Base-by-base conservation (phyloP, 257 asterid species). In the Nicotiana benthamiana region DNA sequence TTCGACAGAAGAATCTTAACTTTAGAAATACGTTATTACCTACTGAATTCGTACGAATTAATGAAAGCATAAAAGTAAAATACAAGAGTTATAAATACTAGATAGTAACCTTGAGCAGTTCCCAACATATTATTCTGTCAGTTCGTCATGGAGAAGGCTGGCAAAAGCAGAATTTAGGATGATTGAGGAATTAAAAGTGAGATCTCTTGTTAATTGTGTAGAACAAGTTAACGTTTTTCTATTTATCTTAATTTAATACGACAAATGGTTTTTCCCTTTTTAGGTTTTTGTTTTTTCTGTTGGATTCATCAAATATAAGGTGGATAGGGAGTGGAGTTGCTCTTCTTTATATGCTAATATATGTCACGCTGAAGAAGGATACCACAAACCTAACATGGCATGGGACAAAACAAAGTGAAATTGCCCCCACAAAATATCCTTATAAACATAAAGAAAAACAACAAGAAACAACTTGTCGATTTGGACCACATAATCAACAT, bases 141-240 rank as follows among this genome's bases (percentile, higher is more conserved):
- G 63, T 28, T 75, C 18, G 51, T 53, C 60, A 5, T 26, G 79
- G 16, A n/a, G 77, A 75, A 86, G 80, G 77, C 43, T 16, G 52
- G 60, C 34, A 54, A 63, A 67, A 75, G 54, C 64, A 63, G 70
- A 82, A 7, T 40, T 40, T 40, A 40, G 81, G 64, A 84, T 87
- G 90, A 84, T 79, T 83, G 86, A 80, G 86, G 85, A 70, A 87
- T 80, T 80, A 86, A 83, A 84, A 83, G 84, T 46, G 84, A 85
- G 80, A 89, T 88, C 86, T 87, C 90, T 88, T 83, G 87, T 84
- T 87, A 75, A 76, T 24, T 68, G 87, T 77, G 93, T 77, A 68
- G 59, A 70, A 22, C 77, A 83, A 65, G 81, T 64, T n/a, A 30
- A 32, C 77, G 11, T 70, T 70, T 40, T 70, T 43, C 34, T 13